Evolutionary conservation across 495 filamentous ascomycete species (phyloP).

Genomic region (Endocarpon pusillum): DNA sequence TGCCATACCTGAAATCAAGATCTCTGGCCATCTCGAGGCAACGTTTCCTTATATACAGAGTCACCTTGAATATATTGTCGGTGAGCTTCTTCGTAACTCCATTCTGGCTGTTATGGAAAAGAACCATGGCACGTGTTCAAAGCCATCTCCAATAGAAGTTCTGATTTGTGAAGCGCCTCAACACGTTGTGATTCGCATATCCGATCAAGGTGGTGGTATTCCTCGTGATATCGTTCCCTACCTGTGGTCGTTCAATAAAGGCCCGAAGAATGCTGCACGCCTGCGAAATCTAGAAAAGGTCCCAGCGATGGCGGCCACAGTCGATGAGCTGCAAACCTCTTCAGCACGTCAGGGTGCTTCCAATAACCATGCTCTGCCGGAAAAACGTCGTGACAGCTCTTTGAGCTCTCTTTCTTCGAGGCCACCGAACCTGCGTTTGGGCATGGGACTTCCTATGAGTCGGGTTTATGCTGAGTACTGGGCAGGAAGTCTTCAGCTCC

Average conservation of each 20-base stretch:
- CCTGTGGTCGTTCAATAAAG: slow-evolving; percentile 93
- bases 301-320: slow-evolving; percentile 82
- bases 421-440: slow-evolving; percentile 73
- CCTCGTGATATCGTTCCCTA: slow-evolving; percentile 70
- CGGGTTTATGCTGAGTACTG: slow-evolving; percentile 97
- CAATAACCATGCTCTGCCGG: slow-evolving; percentile 4
- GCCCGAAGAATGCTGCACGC: slow-evolving; percentile 51
- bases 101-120: slow-evolving; percentile 81
- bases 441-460: slow-evolving; percentile 87
- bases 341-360: slow-evolving; percentile 15
- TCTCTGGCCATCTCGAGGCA: slow-evolving; percentile 72
- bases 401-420: slow-evolving; percentile 61
- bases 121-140: slow-evolving; percentile 21
- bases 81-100: slow-evolving; percentile 87
- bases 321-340: slow-evolving; percentile 57
- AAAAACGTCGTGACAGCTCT: slow-evolving; percentile 38
- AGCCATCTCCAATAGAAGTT: slow-evolving; percentile 73
- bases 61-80: slow-evolving; percentile 92
- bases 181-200: slow-evolving; percentile 92
- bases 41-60: slow-evolving; percentile 94
- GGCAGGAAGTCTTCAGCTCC: slow-evolving; percentile 83
- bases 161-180: slow-evolving; percentile 87
- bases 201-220: slow-evolving; percentile 87
- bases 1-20: slow-evolving; percentile 60
- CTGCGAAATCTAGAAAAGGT: slow-evolving; percentile 73